phyloP scores from a whole-genome alignment of 352 stramenopile genomes.

The Blastocystis sp. region DNA sequence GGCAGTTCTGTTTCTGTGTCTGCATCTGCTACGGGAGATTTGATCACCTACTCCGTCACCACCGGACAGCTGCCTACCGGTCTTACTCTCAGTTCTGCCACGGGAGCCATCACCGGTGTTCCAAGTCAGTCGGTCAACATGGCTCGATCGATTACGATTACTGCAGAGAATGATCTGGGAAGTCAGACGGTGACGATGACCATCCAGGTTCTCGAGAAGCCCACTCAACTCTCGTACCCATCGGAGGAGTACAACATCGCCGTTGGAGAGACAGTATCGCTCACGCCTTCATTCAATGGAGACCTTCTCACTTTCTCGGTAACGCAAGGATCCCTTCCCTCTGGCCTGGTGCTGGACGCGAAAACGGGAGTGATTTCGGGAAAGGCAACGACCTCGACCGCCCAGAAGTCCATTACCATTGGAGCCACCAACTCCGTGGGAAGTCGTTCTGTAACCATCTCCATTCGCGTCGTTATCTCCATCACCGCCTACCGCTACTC shows the following conservation, averaged over 20 bases:
- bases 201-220: not conserved
- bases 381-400: not conserved
- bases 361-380: not conserved
- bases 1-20: not conserved
- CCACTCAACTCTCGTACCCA: not conserved
- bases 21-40: not conserved
- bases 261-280: not conserved
- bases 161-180: not conserved
- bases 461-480: not conserved
- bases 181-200: not conserved
- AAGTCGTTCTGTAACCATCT: not conserved
- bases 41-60: not conserved
- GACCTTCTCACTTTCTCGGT: not conserved
- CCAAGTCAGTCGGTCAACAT: not conserved
- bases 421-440: not conserved
- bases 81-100: not conserved
- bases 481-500: not conserved
- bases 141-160: not conserved
- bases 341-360: not conserved
- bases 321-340: not conserved
- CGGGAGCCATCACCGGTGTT: not conserved
- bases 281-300: not conserved
- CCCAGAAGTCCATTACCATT: not conserved
- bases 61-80: not conserved
- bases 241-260: not conserved